Evolutionary conservation across 2,329 filamentous ascomycete genomes (phyloP).

Genomic region (Colletotrichum liaoningense): DNA sequence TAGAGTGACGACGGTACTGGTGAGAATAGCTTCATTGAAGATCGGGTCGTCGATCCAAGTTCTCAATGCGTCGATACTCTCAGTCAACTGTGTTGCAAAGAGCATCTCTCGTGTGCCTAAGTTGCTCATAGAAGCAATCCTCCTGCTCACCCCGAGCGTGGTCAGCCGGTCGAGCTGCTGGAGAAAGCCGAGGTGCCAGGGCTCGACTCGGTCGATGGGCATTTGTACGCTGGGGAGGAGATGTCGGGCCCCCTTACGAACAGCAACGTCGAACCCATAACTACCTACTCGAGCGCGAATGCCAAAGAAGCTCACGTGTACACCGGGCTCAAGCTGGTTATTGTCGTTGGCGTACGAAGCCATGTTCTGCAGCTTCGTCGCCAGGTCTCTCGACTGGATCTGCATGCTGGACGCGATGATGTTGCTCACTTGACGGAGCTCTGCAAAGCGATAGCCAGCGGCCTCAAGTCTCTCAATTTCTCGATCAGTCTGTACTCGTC

Average conservation of each 20-base stretch:
- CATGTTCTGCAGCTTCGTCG: slow-evolving; percentile 72
- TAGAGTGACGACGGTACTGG: slow-evolving; percentile 54
- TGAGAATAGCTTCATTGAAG: slow-evolving; percentile 59
- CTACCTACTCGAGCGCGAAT: slow-evolving; percentile 62
- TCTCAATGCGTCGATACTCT: slow-evolving; percentile 53
- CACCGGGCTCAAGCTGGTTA: slow-evolving; percentile 60
- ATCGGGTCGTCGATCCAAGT: slow-evolving; percentile 55
- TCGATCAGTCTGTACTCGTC: slow-evolving; percentile 64
- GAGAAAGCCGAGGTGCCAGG: slow-evolving; percentile 66
- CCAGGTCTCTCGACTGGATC: slow-evolving; percentile 72
- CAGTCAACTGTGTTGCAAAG: slow-evolving; percentile 58
- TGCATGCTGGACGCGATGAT: slow-evolving; percentile 81
- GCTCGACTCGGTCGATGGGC: slow-evolving; percentile 62
- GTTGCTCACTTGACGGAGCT: slow-evolving; percentile 73
- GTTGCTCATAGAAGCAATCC: slow-evolving; percentile 50
- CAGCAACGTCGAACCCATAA: slow-evolving; percentile 73
- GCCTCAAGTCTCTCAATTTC: slow-evolving; percentile 75
- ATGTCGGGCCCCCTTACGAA: slow-evolving; percentile 65
- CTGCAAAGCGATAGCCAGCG: slow-evolving; percentile 82
- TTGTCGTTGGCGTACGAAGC: slow-evolving; percentile 64
- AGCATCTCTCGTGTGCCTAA: slow-evolving; percentile 52
- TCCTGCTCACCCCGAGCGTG: slow-evolving; percentile 51
- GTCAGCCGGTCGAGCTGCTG: slow-evolving; percentile 59
- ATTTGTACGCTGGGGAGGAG: slow-evolving; percentile 70
- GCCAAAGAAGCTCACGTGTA: slow-evolving; percentile 70